These are phyloP conservation scores for Borealophlyctis nickersoniae DNA, from an alignment of 192 early-diverging fungal genomes.

Conservation along the genomic window DNA sequence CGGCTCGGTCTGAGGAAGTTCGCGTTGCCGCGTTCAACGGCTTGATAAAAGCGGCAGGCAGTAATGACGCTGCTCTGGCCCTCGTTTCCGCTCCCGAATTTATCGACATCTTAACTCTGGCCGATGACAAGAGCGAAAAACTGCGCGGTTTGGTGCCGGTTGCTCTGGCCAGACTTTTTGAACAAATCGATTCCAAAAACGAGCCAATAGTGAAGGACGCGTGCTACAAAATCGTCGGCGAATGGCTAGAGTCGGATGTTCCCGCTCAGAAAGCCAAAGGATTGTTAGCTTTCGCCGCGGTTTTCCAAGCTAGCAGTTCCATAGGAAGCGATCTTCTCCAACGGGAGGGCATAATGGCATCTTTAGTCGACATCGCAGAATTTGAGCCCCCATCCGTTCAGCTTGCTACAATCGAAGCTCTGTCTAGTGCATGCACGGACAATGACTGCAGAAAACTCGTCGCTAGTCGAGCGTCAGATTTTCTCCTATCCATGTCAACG, in stretches of 20 bases:
- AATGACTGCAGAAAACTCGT: constrained; percentile 57
- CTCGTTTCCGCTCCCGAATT: not conserved
- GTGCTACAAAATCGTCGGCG: not conserved
- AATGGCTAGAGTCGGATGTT: constrained; percentile 9
- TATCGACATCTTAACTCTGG: constrained; percentile 7
- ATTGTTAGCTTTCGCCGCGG: constrained; percentile 49
- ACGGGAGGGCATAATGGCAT: constrained; percentile 62
- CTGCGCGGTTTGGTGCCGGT: constrained; percentile 21
- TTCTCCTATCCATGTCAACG: constrained; percentile 20
- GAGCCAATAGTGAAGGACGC: constrained; percentile 16
- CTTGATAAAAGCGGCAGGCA: constrained; percentile 22
- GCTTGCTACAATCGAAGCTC: constrained; percentile 53
- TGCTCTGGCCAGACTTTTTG: constrained; percentile 25
- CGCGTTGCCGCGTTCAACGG: constrained; percentile 23
- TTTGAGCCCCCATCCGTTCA: constrained; percentile 68
- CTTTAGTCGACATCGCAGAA: constrained; percentile 78
- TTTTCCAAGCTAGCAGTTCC: constrained; percentile 62
- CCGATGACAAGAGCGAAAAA: constrained; percentile 5
- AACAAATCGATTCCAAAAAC: constrained; percentile 8
- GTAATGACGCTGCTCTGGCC: constrained; percentile 9
- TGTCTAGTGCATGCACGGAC: constrained; percentile 60
- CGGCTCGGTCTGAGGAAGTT: not conserved
- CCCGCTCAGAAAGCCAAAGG: constrained; percentile 11
- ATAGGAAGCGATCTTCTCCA: constrained; percentile 50
- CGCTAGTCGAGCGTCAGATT: constrained; percentile 22